Evolutionary conservation across 106 monocot species (phyloP).

Genomic region (Gastrodia elata): DNA sequence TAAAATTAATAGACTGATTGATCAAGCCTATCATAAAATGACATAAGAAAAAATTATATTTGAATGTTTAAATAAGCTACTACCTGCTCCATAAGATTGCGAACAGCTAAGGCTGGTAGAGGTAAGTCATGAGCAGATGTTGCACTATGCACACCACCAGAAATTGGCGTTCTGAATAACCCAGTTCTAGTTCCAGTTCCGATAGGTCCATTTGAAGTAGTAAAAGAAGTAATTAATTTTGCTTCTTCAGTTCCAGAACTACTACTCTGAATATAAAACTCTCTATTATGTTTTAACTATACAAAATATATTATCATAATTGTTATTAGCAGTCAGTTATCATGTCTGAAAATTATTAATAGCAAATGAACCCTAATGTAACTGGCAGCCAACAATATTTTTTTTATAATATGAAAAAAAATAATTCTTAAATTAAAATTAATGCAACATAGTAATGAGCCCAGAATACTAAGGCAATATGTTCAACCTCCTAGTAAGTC

Average conservation of each 20-base stretch:
- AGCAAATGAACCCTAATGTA: neutral
- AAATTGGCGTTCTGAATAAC: slow-evolving; percentile 85
- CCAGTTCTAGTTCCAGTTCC: slow-evolving; percentile 77
- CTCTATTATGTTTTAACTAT: neutral
- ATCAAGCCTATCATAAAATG: no score
- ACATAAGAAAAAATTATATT: neutral
- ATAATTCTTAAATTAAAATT: no score
- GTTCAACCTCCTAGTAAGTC: no score
- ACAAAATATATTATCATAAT: neutral
- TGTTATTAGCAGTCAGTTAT: neutral
- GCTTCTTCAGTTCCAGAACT: slow-evolving; percentile 10
- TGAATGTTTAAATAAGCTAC: neutral
- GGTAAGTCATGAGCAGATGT: slow-evolving; percentile 90
- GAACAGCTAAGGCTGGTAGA: slow-evolving; percentile 87
- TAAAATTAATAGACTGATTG: neutral
- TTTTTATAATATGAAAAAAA: no score
- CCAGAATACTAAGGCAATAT: no score
- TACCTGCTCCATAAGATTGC: slow-evolving; percentile 98
- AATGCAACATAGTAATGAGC: no score
- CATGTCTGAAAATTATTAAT: neutral
- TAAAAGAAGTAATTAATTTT: neutral
- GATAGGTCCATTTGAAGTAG: slow-evolving; percentile 23
- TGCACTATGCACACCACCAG: slow-evolving; percentile 95
- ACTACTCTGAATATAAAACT: neutral
- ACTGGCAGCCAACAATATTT: no score